Evolutionary conservation across 495 filamentous ascomycete species (phyloP).

Genomic region (Rhizodiscina lignyota): DNA sequence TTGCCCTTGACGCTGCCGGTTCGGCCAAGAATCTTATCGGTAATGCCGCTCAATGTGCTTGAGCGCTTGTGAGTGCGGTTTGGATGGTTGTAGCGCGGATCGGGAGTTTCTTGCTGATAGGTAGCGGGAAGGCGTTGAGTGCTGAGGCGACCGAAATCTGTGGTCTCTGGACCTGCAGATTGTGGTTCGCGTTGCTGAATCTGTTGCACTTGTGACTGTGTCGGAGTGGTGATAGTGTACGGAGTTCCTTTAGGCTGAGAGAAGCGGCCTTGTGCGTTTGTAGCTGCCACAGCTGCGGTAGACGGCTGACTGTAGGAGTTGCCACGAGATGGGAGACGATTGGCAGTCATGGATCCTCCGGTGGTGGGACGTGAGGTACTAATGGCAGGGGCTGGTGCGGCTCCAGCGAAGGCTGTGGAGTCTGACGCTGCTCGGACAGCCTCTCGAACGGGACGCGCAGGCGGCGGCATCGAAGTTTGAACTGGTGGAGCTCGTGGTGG

Average conservation of each 20-base stretch:
- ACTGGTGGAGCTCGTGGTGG: constrained; percentile 7
- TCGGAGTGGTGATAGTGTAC: constrained; percentile 63
- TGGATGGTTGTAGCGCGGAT: constrained; percentile 25
- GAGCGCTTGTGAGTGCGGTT: constrained; percentile 74
- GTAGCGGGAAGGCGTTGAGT: constrained; percentile 29
- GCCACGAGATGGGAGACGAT: constrained; percentile 54
- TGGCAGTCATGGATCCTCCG: constrained; percentile 54
- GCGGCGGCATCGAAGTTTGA: constrained; percentile 27
- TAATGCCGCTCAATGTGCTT: constrained; percentile 69
- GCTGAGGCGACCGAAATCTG: constrained; percentile 42
- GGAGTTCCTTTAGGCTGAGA: constrained; percentile 62
- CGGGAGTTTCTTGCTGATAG: constrained; percentile 28
- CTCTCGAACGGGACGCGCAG: constrained; percentile 30
- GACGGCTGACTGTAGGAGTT: constrained; percentile 77
- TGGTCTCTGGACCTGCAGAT: constrained; percentile 13
- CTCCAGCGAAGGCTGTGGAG: constrained; percentile 28
- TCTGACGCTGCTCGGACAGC: constrained; percentile 41
- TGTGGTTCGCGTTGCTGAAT: no score
- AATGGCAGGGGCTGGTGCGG: constrained; percentile 25
- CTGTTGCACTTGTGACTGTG: no score
- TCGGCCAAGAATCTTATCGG: constrained; percentile 63
- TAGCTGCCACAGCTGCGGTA: constrained; percentile 72
- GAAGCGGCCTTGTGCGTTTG: constrained; percentile 81
- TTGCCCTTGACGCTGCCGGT: constrained; percentile 52
- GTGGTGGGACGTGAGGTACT: constrained; percentile 42